These are phyloP conservation scores for Talaromyces pinophilus DNA, from an alignment of 2,329 filamentous ascomycete species.

Conservation along the genomic window DNA sequence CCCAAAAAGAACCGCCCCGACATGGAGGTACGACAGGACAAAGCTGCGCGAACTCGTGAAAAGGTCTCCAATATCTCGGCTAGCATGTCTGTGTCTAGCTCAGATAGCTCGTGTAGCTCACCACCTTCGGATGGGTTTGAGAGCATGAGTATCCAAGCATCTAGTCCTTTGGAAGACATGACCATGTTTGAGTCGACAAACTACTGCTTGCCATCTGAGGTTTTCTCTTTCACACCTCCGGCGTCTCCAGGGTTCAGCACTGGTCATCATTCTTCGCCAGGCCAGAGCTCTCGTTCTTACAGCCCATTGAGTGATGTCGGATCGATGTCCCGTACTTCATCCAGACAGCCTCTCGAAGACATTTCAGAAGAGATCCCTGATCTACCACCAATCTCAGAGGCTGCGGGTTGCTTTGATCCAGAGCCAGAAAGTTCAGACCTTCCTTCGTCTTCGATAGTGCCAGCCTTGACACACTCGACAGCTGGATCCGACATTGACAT, in stretches of 20 bases:
- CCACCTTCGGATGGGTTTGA: conserved; percentile 46
- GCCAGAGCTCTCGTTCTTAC: conserved; percentile 38
- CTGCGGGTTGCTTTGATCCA: conserved; percentile 35
- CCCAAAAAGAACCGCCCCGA: conserved; percentile 65
- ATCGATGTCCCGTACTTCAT: conserved; percentile 39
- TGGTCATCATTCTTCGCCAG: conserved; percentile 41
- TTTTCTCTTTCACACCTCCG: conserved; percentile 51
- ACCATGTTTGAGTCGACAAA: conserved; percentile 34
- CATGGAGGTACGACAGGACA: conserved; percentile 58
- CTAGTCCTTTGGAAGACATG: conserved; percentile 37
- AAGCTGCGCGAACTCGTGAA: conserved; percentile 57
- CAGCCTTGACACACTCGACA: conserved; percentile 38
- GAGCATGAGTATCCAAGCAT: conserved; percentile 41
- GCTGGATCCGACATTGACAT: conserved; percentile 43
- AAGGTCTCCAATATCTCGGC: conserved; percentile 39
- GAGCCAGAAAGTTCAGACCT: conserved; percentile 28
- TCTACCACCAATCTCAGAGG: conserved; percentile 32
- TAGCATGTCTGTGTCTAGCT: conserved; percentile 39
- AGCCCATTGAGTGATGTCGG: conserved; percentile 44
- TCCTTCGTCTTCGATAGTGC: conserved; percentile 39
- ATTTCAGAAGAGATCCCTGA: conserved; percentile 36
- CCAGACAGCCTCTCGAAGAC: conserved; percentile 33
- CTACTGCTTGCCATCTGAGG: conserved; percentile 41
- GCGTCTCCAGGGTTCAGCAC: conserved; percentile 47
- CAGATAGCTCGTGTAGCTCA: conserved; percentile 45